Percentiles rank a stretch among this genome's conserved stretches.
Conservation (phyloP, 257 asterid species). For the Ligustrum vulgare region DNA sequence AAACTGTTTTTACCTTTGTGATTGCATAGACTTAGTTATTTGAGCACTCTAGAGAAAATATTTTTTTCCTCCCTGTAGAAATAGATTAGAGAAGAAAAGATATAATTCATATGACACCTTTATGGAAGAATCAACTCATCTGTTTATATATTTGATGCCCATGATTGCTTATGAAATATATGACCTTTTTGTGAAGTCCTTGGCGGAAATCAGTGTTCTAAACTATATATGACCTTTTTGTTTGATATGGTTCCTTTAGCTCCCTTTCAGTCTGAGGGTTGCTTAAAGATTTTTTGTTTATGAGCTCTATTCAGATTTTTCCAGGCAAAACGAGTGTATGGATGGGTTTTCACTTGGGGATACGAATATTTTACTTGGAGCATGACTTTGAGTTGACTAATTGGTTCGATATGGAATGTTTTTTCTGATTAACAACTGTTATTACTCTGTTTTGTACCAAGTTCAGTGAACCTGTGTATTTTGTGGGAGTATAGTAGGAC, state of each 20-base stretch:
- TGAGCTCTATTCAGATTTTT: background rate
- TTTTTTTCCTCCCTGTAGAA: background rate
- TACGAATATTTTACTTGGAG: background rate
- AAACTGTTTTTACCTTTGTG: background rate
- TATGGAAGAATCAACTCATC: background rate
- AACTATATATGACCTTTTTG: background rate
- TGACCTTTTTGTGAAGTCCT: background rate
- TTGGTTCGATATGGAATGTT: background rate
- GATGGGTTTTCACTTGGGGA: background rate
- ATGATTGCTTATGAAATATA: background rate
- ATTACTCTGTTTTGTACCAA: background rate
- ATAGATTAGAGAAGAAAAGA: background rate
- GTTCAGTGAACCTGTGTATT: background rate
- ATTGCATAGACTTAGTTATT: background rate
- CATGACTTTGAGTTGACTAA: background rate
- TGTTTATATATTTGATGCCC: background rate
- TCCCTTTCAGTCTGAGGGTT: background rate
- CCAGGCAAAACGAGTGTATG: background rate
- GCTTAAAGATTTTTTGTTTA: background rate
- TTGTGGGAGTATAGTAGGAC: background rate
- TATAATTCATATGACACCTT: background rate
- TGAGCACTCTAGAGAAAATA: background rate
- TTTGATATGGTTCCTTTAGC: background rate
- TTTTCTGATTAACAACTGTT: background rate
- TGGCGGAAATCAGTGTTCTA: background rate